These are phyloP conservation scores for Candida silvicultrix DNA, from an alignment of 805 yeast genomes.

Conservation along the genomic window DNA sequence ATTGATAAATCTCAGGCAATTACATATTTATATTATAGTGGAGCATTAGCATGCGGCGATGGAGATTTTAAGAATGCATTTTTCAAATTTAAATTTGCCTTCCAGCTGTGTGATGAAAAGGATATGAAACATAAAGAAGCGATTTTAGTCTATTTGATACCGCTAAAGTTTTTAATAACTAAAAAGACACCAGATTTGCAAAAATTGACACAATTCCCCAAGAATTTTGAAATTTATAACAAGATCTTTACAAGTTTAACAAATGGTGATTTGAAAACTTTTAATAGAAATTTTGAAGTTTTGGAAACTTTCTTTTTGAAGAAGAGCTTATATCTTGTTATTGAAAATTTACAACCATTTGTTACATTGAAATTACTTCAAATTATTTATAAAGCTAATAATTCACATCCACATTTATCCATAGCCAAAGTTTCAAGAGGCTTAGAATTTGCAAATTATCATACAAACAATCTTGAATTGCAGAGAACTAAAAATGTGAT, in stretches of 20 bases:
- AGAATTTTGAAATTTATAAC: constrained; percentile 36
- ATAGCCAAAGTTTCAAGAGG: constrained; percentile 39
- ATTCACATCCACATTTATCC: constrained; percentile 24
- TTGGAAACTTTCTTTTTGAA: constrained; percentile 47
- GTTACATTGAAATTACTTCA: constrained; percentile 48
- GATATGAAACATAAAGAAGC: constrained; percentile 20
- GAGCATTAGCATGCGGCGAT: constrained; percentile 60
- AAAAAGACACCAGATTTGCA: constrained; percentile 39
- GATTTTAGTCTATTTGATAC: constrained; percentile 57
- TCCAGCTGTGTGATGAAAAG: constrained; percentile 6
- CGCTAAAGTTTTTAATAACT: constrained; percentile 48
- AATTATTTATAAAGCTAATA: constrained; percentile 22
- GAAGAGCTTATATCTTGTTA: constrained; percentile 53
- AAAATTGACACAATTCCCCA: constrained; percentile 36
- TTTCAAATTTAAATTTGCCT: constrained; percentile 45
- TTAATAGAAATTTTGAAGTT: constrained; percentile 36
- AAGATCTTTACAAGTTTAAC: constrained; percentile 23
- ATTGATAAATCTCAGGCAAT: constrained; percentile 49
- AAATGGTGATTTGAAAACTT: constrained; percentile 50
- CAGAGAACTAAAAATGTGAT: background rate
- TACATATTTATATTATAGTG: constrained; percentile 62
- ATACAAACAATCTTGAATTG: constrained; percentile 10
- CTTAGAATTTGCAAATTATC: constrained; percentile 27
- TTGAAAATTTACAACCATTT: constrained; percentile 44
- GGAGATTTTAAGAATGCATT: constrained; percentile 50